phyloP scores from a whole-genome alignment of 31 red algal species.

The Porphyra umbilicalis region DNA sequence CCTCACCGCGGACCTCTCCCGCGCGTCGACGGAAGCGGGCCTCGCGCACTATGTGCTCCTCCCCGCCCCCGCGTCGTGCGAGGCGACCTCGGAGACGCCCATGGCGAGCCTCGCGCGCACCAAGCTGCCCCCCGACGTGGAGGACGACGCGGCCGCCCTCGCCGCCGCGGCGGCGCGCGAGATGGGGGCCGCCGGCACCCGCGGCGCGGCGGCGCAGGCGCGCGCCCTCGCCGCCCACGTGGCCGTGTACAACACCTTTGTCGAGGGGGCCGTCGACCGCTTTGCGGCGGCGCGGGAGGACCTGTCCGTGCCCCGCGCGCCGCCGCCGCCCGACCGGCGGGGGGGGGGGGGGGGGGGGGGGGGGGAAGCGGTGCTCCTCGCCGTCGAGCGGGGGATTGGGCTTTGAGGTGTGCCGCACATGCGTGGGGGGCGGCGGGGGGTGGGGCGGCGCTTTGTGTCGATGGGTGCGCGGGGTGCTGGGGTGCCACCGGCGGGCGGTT shows the following conservation, averaged over 20 bases:
- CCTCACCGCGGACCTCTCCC: slow-evolving; percentile 32
- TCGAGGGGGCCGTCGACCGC: background rate
- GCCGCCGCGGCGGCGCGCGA: background rate
- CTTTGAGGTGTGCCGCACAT: no score
- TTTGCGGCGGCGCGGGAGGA: background rate
- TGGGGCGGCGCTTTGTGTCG: no score
- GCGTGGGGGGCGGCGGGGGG: no score
- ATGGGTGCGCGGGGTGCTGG: no score
- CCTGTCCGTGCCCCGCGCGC: background rate
- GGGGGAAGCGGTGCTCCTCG: background rate
- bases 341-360: background rate
- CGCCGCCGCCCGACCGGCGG: background rate
- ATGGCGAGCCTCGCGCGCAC: slow-evolving; percentile 30
- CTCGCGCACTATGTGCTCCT: slow-evolving; percentile 16
- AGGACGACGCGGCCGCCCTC: slow-evolving; percentile 10
- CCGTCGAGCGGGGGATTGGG: background rate
- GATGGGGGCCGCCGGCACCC: background rate
- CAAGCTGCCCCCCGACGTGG: slow-evolving; percentile 32
- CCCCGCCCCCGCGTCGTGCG: slow-evolving; percentile 2
- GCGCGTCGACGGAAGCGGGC: slow-evolving; percentile 15
- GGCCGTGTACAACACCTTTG: background rate
- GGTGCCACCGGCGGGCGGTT: no score
- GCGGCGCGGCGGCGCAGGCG: background rate
- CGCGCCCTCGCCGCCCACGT: background rate
- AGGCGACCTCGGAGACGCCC: slow-evolving; percentile 2